Base-by-base conservation (phyloP, 495 filamentous ascomycete genomes). In the Xylaria intraflava region DNA sequence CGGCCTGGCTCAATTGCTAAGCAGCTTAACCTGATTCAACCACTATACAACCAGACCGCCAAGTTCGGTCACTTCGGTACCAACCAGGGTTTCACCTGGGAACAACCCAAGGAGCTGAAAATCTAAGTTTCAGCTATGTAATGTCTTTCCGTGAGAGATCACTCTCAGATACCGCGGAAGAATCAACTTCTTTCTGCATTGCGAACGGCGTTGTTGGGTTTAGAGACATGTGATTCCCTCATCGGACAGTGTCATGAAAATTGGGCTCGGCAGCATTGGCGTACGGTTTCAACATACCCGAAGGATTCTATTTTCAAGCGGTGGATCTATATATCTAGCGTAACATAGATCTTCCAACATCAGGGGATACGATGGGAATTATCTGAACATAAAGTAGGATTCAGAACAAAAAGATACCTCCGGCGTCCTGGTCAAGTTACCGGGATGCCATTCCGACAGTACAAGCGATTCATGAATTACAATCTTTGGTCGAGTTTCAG, bases 21-120 rank as follows among this genome's bases (percentile, higher is more conserved):
- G 81, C 90, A 96, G 77, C 88, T 98, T 48, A 85, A 97, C 72
- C 82, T 98, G 52, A 81, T 84, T 69, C 88, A 89, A 77, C 93
- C 93, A 59, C 95, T 97, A 82, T 98, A 98, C 85, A 83, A 81
- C 84, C 80, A 91, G 79, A 98, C 93, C 26, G 93, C 93, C 67
- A 96, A 96, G 87, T 96, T 97, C 74, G 93, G 92, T 64, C 93
- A 98, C 83, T 98, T 98, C 79, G 75, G 75, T 57, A 95, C 92
- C 74, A 93, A 96, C 87, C 93, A 95, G 82, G 77, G 77, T 69
- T 98, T 96, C 83, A 79, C 77, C 72, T 98, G 93, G 93, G 93
- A 98, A 86, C 83, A 96, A 81, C 92, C 93, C 63, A 96, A 96
- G 89, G 67, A 77, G 59, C 86, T 98, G 65, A 88, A 86, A 76